phyloP scores from a whole-genome alignment of 768 basidiomycete genomes.

The Kwoniella sp. region DNA sequence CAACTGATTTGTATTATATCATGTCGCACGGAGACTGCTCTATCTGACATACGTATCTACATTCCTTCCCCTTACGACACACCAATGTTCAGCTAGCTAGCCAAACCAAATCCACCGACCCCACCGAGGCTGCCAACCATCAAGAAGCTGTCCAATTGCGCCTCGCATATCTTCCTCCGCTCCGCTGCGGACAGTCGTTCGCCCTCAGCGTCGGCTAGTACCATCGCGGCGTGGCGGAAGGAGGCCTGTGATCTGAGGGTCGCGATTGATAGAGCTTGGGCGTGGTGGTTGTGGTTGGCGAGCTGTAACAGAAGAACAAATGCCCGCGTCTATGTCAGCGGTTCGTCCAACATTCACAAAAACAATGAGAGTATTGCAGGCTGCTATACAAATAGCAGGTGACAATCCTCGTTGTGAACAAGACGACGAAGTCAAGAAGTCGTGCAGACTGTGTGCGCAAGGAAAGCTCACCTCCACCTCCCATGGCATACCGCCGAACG shows the following conservation, averaged over 20 bases:
- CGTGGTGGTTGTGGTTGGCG: slow-evolving; percentile 22
- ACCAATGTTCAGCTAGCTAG: not conserved
- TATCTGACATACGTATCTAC: too few relatives aligned
- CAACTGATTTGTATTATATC: too few relatives aligned
- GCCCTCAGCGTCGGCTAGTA: slow-evolving; percentile 45
- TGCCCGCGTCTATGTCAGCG: too few relatives aligned
- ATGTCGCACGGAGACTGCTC: too few relatives aligned
- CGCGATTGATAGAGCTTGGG: slow-evolving; percentile 12
- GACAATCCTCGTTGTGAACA: not conserved
- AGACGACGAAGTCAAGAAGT: not conserved
- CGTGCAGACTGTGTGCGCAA: not conserved
- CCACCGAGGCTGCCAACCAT: slow-evolving; percentile 29
- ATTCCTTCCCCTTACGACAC: too few relatives aligned
- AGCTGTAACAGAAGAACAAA: too few relatives aligned
- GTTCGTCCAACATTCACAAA: not conserved
- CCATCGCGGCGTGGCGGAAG: slow-evolving; percentile 27
- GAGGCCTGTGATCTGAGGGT: slow-evolving; percentile 30
- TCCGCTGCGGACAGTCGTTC: slow-evolving; percentile 41
- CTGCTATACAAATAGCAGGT: too few relatives aligned
- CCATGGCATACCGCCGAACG: slow-evolving; percentile 30
- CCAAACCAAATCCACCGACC: slow-evolving; percentile 6
- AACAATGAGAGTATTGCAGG: too few relatives aligned
- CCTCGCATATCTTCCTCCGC: slow-evolving; percentile 36
- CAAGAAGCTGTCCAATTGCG: slow-evolving; percentile 22
- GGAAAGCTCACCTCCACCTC: slow-evolving; percentile 37